Conservation (phyloP, 1,139 yeast genomes). For the Sugiyamaella grinbergsii region DNA sequence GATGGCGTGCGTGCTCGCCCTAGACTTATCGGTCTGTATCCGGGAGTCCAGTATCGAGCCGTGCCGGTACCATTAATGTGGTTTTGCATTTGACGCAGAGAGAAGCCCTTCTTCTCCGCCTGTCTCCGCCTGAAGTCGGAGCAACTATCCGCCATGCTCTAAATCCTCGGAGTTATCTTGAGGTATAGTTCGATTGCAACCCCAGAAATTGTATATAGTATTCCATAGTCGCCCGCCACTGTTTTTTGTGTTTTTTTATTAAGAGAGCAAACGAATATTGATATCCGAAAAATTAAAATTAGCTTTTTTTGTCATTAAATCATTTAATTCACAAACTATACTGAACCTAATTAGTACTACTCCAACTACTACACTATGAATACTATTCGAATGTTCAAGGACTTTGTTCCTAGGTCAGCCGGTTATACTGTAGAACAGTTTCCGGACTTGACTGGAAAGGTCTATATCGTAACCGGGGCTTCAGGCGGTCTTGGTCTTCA, state of each 20-base stretch:
- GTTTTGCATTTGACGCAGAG: too few species aligned
- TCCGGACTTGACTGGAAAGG: conserved; percentile 49
- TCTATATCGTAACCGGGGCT: conserved; percentile 42
- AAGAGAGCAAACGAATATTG: too few species aligned
- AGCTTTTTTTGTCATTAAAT: too few species aligned
- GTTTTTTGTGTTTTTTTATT: not conserved
- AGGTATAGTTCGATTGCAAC: not conserved
- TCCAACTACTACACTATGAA: conserved; percentile 9
- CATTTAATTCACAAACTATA: too few species aligned
- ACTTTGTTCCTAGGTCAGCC: conserved; percentile 30
- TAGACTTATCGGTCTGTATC: too few species aligned
- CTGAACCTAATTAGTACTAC: too few species aligned
- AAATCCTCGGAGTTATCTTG: conserved; percentile 2
- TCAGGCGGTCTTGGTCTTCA: conserved; percentile 38
- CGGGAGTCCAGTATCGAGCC: too few species aligned
- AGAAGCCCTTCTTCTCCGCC: not conserved
- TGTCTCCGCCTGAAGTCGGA: not conserved
- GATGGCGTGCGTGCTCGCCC: too few species aligned
- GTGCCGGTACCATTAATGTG: too few species aligned
- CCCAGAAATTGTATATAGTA: not conserved
- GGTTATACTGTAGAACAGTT: conserved; percentile 44
- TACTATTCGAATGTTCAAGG: conserved; percentile 1
- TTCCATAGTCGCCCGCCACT: too few species aligned
- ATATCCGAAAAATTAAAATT: too few species aligned
- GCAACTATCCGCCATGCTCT: not conserved